These are phyloP conservation scores for Strobilomyces echinocephalus DNA, from an alignment of 768 basidiomycete species.

Conservation along the genomic window DNA sequence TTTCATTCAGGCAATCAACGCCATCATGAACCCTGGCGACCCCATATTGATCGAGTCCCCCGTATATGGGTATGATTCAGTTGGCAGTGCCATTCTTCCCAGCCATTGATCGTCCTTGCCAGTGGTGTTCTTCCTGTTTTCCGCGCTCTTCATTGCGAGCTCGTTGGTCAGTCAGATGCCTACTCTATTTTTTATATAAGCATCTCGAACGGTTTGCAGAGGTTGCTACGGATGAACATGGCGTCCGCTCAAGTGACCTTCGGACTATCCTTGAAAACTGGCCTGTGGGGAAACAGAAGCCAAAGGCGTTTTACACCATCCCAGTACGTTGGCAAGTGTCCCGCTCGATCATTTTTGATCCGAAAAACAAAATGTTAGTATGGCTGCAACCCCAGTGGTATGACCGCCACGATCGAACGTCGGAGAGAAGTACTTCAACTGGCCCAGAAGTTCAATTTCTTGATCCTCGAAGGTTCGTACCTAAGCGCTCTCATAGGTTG, in stretches of 20 bases:
- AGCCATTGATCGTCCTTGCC: constrained; percentile 6
- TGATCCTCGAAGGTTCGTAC: constrained; percentile 76
- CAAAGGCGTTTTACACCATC: constrained; percentile 78
- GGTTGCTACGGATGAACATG: constrained; percentile 71
- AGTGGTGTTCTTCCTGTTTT: constrained; percentile 70
- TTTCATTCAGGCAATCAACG: constrained; percentile 54
- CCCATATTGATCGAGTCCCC: constrained; percentile 78
- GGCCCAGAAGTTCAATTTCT: constrained; percentile 65
- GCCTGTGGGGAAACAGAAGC: constrained; percentile 66
- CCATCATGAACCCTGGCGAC: constrained; percentile 76
- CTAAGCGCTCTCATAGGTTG: background rate
- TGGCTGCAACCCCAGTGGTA: constrained; percentile 85
- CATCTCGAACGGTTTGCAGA: constrained; percentile 41
- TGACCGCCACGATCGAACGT: constrained; percentile 66
- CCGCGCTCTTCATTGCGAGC: constrained; percentile 48
- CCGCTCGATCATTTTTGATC: constrained; percentile 3
- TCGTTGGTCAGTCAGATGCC: constrained; percentile 43
- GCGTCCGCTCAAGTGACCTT: constrained; percentile 57
- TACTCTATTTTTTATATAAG: background rate
- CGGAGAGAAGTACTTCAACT: constrained; percentile 68
- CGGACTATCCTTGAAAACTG: constrained; percentile 66
- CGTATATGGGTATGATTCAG: constrained; percentile 57
- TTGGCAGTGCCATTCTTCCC: constrained; percentile 12
- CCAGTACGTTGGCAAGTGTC: constrained; percentile 41
- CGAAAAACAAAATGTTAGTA: constrained; percentile 39